Percentiles rank a stretch among this genome's conserved stretches.
phyloP scores from a whole-genome alignment of 1,284 basidiomycete species.

The Ustilago loliicola region DNA sequence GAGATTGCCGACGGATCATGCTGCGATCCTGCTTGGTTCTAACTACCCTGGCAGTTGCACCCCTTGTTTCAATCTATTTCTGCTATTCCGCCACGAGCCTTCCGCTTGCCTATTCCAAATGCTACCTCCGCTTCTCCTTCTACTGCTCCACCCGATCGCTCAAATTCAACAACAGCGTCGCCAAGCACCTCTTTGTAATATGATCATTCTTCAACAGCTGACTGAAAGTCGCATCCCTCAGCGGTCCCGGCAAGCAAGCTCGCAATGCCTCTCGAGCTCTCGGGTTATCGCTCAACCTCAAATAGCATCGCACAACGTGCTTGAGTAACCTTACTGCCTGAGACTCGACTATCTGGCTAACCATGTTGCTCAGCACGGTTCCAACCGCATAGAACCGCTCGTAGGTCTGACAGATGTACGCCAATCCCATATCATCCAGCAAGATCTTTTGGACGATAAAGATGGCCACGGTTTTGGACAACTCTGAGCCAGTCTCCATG shows the following conservation, averaged over 20 bases:
- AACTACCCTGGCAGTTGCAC: no score
- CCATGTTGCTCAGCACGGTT: conserved; percentile 98
- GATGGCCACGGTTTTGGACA: conserved; percentile 99
- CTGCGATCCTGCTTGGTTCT: no score
- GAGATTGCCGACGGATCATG: no score
- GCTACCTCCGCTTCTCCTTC: not conserved
- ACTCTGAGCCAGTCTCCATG: conserved; percentile 99
- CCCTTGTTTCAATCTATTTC: no score
- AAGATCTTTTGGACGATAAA: conserved; percentile 99
- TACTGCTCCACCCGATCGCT: conserved; percentile 72
- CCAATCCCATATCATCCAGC: conserved; percentile 95
- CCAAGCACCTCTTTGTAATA: conserved; percentile 81
- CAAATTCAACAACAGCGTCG: conserved; percentile 92
- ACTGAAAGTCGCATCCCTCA: conserved; percentile 93
- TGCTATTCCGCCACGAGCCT: no score
- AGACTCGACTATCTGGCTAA: conserved; percentile 82
- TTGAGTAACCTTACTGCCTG: conserved; percentile 96
- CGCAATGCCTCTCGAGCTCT: conserved; percentile 96
- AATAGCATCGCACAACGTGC: conserved; percentile 97
- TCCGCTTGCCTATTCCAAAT: not conserved
- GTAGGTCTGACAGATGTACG: conserved; percentile 99
- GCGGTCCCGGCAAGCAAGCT: conserved; percentile 95
- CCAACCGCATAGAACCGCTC: conserved; percentile 99
- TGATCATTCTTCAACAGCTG: conserved; percentile 78
- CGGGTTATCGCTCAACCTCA: conserved; percentile 94